Base-by-base conservation (phyloP, 2,329 filamentous ascomycete species). In the Sporothrix sp. region DNA sequence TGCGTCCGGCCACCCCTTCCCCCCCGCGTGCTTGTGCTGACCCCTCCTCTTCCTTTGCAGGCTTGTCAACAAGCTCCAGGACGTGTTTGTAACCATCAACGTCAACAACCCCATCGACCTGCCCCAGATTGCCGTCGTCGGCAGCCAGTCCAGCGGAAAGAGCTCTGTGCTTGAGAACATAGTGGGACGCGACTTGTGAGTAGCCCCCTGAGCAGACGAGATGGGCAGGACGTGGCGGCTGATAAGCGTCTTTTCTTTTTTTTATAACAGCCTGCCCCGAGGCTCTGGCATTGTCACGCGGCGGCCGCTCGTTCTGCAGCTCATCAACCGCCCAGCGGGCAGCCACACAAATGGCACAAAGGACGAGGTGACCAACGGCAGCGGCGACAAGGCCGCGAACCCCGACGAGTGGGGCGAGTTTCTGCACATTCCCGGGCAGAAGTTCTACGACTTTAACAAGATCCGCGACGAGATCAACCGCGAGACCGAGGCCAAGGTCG, bases 41-140 rank as follows among this genome's bases (percentile, higher is more conserved):
- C n/a, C 28, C 32, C 16, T 20, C 20, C 10, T 52, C 52, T 43
- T 50, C 50, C 5, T n/a, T 49, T 56, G 50, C 61, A 84, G 80
- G 64, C 85, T 97, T 61, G 93, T 98, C 67, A 98, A 98, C 77
- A 97, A 95, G 76, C 83, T 98, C 43, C 93, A 98, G 68, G 93
- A 98, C 87, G 93, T 98, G 61, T 98, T 98, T 67, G 85, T 91
- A 56, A 97, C 93, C 37, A 93, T 98, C 61, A 93, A 93, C 61
- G 93, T 97, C 64, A 93, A 95, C 79, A 98, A 98, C 71, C 93
- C 93, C 56, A 98, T 98, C 76, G 93, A 98, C 74, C 73, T 98
- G 57, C 93, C 93, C 50, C 93, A 98, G 74, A 98, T 98, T 67
- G 91, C 85, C 60, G 93, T 98, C 60, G 93, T 98, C 52, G 93